Base-by-base conservation (phyloP, 805 yeast genomes). In the Priceomyces haplophilus region DNA sequence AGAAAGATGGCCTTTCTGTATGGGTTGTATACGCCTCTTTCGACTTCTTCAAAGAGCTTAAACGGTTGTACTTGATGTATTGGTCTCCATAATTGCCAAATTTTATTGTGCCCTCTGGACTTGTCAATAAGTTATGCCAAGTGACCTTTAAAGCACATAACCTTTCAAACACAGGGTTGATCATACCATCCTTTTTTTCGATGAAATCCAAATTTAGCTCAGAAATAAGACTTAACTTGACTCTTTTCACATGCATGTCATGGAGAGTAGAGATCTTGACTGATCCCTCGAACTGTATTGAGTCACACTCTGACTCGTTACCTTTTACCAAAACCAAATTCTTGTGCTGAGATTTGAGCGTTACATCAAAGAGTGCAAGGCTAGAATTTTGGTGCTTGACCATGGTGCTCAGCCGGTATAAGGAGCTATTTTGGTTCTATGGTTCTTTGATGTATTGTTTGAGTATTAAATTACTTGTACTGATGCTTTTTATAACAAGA, bases 41-140 rank as follows among this genome's bases (percentile, higher is more conserved):
- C 31, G 3, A 21, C 29, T 45, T 43, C 33, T 42, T 42, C n/a
- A 42, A 32, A 12, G 33, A 13, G 10, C 41, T 46, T n/a, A 52
- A 32, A 33, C 54, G 56, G 17, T 59, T 57, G 21, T 56, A 44
- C 32, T 59, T 57, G 11, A 59, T 47, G 16, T 62, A 54, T 33
- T 43, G 45, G 42, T 72, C 72, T 12, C 76, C 76, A 48, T 72
- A 73, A 41, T 65, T 59, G 2, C 79, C 78, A 39, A 55, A 62
- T 6, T 50, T 43, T 3, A 75, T 55, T 3, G 37, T 46, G 1
- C 80, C 82, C 4, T 64, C 57, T 1, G 66, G 53, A 33, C 55
- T 49, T 11, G 67, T 64, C 34, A 78, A 57, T 27, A 78, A 56
- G 47, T 78, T 78, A 38, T 62, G 59, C 82, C 82, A 78, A 13